These are phyloP conservation scores for Massariosphaeria phaeospora DNA, from an alignment of 495 filamentous ascomycete genomes.

Conservation along the genomic window DNA sequence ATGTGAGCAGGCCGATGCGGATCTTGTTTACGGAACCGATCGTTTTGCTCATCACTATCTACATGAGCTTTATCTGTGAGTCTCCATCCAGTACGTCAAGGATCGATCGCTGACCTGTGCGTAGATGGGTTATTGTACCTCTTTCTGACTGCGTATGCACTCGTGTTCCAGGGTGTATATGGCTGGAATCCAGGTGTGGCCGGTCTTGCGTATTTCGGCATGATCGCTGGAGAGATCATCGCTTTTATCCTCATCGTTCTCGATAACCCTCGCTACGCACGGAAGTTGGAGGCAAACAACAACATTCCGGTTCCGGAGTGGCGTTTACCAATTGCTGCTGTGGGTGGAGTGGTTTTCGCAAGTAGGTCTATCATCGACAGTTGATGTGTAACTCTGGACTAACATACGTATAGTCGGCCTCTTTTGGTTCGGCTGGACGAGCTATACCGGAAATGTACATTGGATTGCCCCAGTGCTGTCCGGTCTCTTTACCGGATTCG, in stretches of 20 bases:
- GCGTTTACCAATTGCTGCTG: conserved; percentile 21
- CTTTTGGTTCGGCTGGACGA: conserved; percentile 32
- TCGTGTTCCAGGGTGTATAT: conserved; percentile 44
- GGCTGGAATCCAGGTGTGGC: conserved; percentile 42
- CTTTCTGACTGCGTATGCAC: conserved; percentile 46
- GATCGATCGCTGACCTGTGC: neutral
- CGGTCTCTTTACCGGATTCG: conserved; percentile 25
- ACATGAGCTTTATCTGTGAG: conserved; percentile 34
- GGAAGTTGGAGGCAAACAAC: conserved; percentile 50
- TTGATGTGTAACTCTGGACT: too few relatives aligned
- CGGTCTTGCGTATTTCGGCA: conserved; percentile 45
- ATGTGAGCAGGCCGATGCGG: conserved; percentile 44
- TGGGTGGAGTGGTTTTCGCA: conserved; percentile 20
- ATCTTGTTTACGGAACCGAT: conserved; percentile 48
- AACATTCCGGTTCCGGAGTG: conserved; percentile 30
- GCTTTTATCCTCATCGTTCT: conserved; percentile 39
- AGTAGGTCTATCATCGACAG: conserved; percentile 2
- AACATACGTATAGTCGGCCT: conserved; percentile 10
- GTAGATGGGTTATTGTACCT: conserved; percentile 47
- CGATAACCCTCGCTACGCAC: conserved; percentile 40
- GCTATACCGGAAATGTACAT: conserved; percentile 12
- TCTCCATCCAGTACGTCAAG: neutral
- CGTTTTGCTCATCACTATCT: conserved; percentile 45
- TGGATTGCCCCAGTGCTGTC: conserved; percentile 26
- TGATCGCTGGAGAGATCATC: conserved; percentile 44